A percentile compares a stretch with the other conserved stretches of the same genome.
These are phyloP conservation scores for Fusarium sp. DNA, from an alignment of 2,329 filamentous ascomycete genomes.

Conservation along the genomic window DNA sequence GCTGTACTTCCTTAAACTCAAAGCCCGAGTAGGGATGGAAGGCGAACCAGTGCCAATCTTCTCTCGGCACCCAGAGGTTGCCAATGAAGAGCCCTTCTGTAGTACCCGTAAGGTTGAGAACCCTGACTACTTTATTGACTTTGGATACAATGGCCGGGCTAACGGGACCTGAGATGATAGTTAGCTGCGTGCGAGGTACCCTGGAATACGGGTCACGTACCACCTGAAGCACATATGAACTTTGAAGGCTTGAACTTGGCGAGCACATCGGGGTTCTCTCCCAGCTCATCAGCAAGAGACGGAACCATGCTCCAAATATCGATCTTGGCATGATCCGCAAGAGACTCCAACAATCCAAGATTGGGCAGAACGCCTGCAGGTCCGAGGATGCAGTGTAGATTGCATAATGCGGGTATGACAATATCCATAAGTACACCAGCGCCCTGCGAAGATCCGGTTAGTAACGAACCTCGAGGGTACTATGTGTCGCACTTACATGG, in stretches of 20 bases:
- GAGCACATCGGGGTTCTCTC: constrained; percentile 50
- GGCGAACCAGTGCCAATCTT: constrained; percentile 51
- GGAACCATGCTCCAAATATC: constrained; percentile 56
- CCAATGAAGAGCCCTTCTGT: constrained; percentile 53
- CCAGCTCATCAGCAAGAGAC: constrained; percentile 51
- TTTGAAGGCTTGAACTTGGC: constrained; percentile 49
- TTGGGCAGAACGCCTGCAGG: constrained; percentile 53
- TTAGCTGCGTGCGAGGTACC: background rate
- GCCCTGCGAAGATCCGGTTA: constrained; percentile 36
- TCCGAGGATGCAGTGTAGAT: constrained; percentile 53
- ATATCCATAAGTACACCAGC: constrained; percentile 58
- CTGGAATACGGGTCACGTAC: background rate
- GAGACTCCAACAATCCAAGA: constrained; percentile 50
- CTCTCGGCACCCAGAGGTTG: constrained; percentile 43
- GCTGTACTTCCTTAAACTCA: constrained; percentile 50
- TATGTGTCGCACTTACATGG: background rate
- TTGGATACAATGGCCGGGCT: constrained; percentile 46
- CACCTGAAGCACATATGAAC: constrained; percentile 51
- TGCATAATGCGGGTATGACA: constrained; percentile 52
- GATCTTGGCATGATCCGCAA: constrained; percentile 51
- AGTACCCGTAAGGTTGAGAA: constrained; percentile 52
- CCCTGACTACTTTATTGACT: constrained; percentile 49
- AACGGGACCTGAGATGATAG: constrained; percentile 36
- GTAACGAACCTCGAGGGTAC: accelerated
- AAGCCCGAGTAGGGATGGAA: constrained; percentile 53